Conservation (phyloP, 257 asterid species). For the Solanum chiquidenum region DNA sequence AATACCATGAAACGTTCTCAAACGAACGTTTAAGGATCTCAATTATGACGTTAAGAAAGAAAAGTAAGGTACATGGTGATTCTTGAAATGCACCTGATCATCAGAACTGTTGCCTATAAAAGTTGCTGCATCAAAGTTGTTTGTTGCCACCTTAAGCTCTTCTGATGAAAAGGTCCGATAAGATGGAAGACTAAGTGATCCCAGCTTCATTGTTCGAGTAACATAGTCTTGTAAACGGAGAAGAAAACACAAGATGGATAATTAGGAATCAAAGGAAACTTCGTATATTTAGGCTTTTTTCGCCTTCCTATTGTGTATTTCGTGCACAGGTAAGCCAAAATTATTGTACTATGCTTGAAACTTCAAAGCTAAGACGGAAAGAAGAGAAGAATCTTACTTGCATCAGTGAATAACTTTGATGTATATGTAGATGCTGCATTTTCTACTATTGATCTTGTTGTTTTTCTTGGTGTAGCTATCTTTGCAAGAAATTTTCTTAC, state of each 20-base stretch:
- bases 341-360: background rate
- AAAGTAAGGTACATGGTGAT: background rate
- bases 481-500: slow-evolving; percentile 33
- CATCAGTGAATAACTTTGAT: slow-evolving; percentile 62
- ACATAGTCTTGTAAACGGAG: slow-evolving; percentile 36
- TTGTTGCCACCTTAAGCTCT: slow-evolving; percentile 78
- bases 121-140: slow-evolving; percentile 46
- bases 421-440: slow-evolving; percentile 50
- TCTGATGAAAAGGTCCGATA: slow-evolving; percentile 60
- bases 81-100: slow-evolving; percentile 42
- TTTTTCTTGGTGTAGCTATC: slow-evolving; percentile 13
- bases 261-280: background rate
- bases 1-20: background rate
- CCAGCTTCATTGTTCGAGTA: slow-evolving; percentile 71
- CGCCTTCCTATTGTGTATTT: background rate
- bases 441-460: slow-evolving; percentile 30
- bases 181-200: slow-evolving; percentile 63
- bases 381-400: slow-evolving; percentile 42
- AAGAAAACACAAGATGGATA: background rate
- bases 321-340: background rate
- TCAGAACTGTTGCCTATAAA: slow-evolving; percentile 50
- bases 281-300: background rate
- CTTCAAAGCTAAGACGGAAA: background rate
- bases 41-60: background rate
- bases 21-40: background rate